A percentile compares a stretch with the other conserved stretches of the same genome.
Evolutionary conservation across 257 asterid species (phyloP).

Genomic region (Solanum bulbocastanum): DNA sequence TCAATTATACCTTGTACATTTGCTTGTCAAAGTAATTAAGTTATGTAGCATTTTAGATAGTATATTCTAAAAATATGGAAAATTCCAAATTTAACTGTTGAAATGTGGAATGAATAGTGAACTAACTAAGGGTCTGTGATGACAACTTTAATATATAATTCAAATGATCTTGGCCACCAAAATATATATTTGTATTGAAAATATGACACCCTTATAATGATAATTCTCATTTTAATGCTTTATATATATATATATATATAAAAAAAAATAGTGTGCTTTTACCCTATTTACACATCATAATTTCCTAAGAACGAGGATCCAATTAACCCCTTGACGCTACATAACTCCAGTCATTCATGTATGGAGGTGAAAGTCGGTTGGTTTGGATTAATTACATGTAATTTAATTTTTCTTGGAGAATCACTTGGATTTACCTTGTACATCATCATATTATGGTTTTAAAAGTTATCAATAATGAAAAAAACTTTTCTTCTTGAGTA

Average conservation of each 20-base stretch:
- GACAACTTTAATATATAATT: not conserved
- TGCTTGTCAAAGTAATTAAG: not conserved
- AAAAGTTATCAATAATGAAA: not conserved
- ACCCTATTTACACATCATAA: not conserved
- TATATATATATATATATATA: no score
- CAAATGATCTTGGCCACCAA: not conserved
- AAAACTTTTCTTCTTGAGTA: not conserved
- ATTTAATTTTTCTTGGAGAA: fast-evolving
- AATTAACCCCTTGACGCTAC: not conserved
- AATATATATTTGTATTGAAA: no score
- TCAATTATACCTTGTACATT: not conserved
- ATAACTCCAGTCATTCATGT: fast-evolving
- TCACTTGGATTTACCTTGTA: not conserved
- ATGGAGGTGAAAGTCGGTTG: not conserved
- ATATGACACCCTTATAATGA: not conserved
- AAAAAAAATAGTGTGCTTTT: not conserved
- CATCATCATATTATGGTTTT: not conserved
- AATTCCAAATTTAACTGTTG: not conserved
- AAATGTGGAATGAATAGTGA: not conserved
- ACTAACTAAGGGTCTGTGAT: not conserved
- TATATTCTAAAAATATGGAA: not conserved
- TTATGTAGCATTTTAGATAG: not conserved
- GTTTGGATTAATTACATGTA: not conserved
- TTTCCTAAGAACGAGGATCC: not conserved
- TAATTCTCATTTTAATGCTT: not conserved